These are phyloP conservation scores for Aspergillus neoniger DNA, from an alignment of 2,329 filamentous ascomycete genomes.

Conservation along the genomic window DNA sequence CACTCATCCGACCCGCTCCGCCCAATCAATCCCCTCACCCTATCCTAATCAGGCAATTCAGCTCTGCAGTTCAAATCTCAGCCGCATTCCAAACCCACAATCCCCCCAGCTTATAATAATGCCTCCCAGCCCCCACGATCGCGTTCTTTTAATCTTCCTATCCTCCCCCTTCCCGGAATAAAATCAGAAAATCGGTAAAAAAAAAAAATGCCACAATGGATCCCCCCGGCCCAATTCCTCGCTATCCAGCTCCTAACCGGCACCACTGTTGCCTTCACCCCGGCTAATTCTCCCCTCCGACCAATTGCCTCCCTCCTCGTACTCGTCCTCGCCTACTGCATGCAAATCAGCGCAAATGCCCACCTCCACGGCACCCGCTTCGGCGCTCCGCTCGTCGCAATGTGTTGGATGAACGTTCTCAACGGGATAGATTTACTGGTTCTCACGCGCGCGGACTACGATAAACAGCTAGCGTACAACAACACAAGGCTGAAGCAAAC, in stretches of 20 bases:
- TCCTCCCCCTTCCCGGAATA: neutral
- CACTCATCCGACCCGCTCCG: too few species aligned
- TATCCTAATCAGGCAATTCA: neutral
- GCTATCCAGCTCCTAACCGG: slow-evolving; percentile 20
- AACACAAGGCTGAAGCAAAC: neutral
- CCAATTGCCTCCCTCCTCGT: slow-evolving; percentile 7
- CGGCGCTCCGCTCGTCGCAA: slow-evolving; percentile 19
- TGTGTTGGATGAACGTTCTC: slow-evolving; percentile 27
- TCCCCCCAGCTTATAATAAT: neutral
- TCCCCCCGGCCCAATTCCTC: slow-evolving; percentile 15
- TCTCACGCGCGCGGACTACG: slow-evolving; percentile 20
- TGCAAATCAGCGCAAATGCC: slow-evolving; percentile 10
- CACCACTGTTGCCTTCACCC: slow-evolving; percentile 14
- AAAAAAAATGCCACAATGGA: slow-evolving; percentile 1
- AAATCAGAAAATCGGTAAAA: neutral
- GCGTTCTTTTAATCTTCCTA: neutral
- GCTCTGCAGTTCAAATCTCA: neutral
- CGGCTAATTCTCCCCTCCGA: slow-evolving; percentile 10
- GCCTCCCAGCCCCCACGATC: too few species aligned
- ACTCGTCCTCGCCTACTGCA: slow-evolving; percentile 13
- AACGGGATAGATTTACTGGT: slow-evolving; percentile 25
- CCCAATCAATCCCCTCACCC: neutral
- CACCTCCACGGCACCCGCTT: slow-evolving; percentile 10
- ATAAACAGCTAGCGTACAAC: slow-evolving; percentile 15
- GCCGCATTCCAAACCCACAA: neutral